These are phyloP conservation scores for Gentiana straminea DNA, from an alignment of 257 asterid species.

Conservation along the genomic window DNA sequence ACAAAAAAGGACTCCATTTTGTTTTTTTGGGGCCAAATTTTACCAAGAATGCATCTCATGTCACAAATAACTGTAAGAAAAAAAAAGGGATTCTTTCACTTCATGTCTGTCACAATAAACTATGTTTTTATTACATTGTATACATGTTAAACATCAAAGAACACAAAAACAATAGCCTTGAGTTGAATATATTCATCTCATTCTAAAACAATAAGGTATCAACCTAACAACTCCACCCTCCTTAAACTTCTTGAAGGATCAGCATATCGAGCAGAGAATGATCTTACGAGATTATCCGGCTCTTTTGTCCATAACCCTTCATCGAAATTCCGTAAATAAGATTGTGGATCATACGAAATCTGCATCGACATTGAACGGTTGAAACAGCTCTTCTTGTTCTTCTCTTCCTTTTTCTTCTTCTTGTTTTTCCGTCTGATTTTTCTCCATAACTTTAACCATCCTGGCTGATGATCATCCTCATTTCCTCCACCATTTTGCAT, in stretches of 20 bases:
- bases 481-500: too few relatives aligned
- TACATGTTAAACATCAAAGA: too few relatives aligned
- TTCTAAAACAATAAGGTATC: not conserved
- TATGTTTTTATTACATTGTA: too few relatives aligned
- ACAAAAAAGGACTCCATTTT: slow-evolving; percentile 3
- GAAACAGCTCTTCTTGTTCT: slow-evolving; percentile 22
- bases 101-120: not conserved
- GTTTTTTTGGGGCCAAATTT: not conserved
- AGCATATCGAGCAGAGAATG: slow-evolving; percentile 73
- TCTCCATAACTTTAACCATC: slow-evolving; percentile 49
- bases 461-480: slow-evolving; percentile 13
- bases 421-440: slow-evolving; percentile 21
- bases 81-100: not conserved
- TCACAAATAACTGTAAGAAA: not conserved
- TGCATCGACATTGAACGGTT: slow-evolving; percentile 9
- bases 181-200: too few relatives aligned
- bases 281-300: slow-evolving; percentile 49
- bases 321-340: slow-evolving; percentile 61
- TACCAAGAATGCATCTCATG: not conserved
- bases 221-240: slow-evolving; percentile 3
- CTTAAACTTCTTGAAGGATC: slow-evolving; percentile 31
- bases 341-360: slow-evolving; percentile 34
- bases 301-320: slow-evolving; percentile 34
- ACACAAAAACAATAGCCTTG: too few relatives aligned
- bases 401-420: slow-evolving; percentile 14